These are phyloP conservation scores for Cronartium quercuum DNA, from an alignment of 1,284 basidiomycete genomes.

Conservation along the genomic window DNA sequence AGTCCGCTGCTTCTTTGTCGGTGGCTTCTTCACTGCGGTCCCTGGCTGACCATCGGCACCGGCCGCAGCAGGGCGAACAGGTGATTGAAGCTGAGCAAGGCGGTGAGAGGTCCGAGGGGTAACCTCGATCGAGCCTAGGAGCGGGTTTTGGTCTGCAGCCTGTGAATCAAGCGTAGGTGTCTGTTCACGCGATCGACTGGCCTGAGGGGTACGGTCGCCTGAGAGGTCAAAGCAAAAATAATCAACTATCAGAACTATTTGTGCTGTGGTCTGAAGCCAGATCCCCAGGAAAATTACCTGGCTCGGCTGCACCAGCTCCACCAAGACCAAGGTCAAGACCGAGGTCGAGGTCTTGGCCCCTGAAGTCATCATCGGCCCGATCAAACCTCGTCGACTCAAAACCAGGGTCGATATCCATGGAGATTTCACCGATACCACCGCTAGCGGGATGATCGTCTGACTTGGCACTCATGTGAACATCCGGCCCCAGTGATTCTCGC, in stretches of 20 bases:
- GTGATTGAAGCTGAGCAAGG: slow-evolving; percentile 27
- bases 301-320: background rate
- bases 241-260: background rate
- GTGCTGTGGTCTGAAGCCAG: background rate
- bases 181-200: background rate
- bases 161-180: background rate
- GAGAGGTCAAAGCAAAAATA: background rate
- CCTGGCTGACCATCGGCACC: background rate
- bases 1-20: slow-evolving; percentile 3
- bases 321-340: slow-evolving; percentile 9
- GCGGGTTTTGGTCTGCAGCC: background rate
- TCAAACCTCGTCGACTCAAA: slow-evolving; percentile 4
- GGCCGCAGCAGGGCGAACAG: background rate
- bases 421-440: slow-evolving; percentile 4
- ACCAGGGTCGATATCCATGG: background rate
- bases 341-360: background rate
- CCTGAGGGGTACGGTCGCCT: background rate
- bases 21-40: slow-evolving; percentile 3
- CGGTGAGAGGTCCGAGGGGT: slow-evolving; percentile 24
- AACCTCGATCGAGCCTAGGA: slow-evolving; percentile 16
- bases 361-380: background rate
- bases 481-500: slow-evolving; percentile 5
- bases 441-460: background rate
- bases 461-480: slow-evolving; percentile 4
- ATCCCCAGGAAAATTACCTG: no score